Conservation (phyloP, 163 green algal genomes). For the Volvox carteri region DNA sequence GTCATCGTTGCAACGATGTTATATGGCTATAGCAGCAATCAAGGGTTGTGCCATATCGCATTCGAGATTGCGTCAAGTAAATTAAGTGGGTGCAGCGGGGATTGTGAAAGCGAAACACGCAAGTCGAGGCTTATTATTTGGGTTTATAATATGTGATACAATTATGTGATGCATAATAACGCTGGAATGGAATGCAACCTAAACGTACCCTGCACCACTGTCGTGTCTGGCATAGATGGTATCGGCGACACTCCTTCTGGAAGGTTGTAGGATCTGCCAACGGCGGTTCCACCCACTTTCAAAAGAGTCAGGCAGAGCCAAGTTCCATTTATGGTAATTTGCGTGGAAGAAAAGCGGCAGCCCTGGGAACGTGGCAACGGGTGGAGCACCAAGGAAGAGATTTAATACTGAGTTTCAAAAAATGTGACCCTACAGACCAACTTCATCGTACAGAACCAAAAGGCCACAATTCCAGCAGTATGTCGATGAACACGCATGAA, state of each 20-base stretch:
- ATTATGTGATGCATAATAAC: not conserved
- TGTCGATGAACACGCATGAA: too few species aligned
- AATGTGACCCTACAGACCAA: too few species aligned
- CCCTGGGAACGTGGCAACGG: too few species aligned
- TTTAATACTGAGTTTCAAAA: too few species aligned
- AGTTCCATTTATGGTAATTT: conserved; percentile 47
- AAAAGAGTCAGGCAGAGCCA: conserved; percentile 14
- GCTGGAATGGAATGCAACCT: not conserved
- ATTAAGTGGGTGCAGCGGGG: too few species aligned
- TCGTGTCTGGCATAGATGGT: not conserved
- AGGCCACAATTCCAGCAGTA: too few species aligned
- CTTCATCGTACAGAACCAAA: too few species aligned
- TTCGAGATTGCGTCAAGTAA: too few species aligned
- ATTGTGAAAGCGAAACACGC: not conserved
- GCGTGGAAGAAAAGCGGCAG: conserved; percentile 39
- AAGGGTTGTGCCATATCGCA: too few species aligned
- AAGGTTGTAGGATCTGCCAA: conserved; percentile 4
- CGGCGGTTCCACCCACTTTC: conserved; percentile 1
- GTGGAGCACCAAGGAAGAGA: too few species aligned
- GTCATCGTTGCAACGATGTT: not conserved
- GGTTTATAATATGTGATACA: not conserved
- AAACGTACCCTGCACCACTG: not conserved
- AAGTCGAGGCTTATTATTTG: not conserved
- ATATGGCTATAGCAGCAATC: too few species aligned
- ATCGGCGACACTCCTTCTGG: not conserved